Conservation (phyloP, 352 stramenopile genomes). For the Phytophthora sp. region DNA sequence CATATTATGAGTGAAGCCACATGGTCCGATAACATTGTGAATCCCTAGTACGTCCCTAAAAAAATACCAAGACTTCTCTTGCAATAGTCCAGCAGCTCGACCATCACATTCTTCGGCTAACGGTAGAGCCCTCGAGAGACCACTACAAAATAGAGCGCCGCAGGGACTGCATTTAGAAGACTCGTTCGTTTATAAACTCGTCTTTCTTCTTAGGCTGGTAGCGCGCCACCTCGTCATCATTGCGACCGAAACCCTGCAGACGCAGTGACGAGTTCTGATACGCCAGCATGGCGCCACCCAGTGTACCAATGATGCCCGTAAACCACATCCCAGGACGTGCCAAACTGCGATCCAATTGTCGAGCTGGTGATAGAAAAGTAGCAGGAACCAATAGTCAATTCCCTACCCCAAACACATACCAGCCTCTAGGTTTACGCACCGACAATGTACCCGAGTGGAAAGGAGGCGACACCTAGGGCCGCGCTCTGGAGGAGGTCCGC, state of each 20-base stretch:
- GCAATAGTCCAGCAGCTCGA: too few species aligned
- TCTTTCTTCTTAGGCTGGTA: conserved; percentile 31
- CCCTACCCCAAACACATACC: not conserved
- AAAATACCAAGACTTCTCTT: too few species aligned
- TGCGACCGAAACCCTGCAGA: conserved; percentile 78
- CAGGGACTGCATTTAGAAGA: too few species aligned
- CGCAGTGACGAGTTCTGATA: conserved; percentile 85
- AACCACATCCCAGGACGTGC: conserved; percentile 77
- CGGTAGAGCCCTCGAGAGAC: too few species aligned
- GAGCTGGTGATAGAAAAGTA: conserved; percentile 36
- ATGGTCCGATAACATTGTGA: too few species aligned
- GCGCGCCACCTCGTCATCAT: conserved; percentile 73
- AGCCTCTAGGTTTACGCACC: conserved; percentile 41
- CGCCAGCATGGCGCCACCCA: conserved; percentile 64
- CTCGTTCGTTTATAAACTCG: too few species aligned
- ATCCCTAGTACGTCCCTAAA: too few species aligned
- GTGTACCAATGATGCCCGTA: conserved; percentile 69
- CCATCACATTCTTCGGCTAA: too few species aligned
- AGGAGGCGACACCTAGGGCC: conserved; percentile 51
- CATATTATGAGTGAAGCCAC: too few species aligned
- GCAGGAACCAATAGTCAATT: conserved; percentile 3
- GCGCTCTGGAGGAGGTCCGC: conserved; percentile 54
- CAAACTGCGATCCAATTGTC: conserved; percentile 65
- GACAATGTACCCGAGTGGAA: conserved; percentile 77
- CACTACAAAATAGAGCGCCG: too few species aligned